Base-by-base conservation (phyloP, 108 stramenopile genomes). In the Cyclotella atomus region DNA sequence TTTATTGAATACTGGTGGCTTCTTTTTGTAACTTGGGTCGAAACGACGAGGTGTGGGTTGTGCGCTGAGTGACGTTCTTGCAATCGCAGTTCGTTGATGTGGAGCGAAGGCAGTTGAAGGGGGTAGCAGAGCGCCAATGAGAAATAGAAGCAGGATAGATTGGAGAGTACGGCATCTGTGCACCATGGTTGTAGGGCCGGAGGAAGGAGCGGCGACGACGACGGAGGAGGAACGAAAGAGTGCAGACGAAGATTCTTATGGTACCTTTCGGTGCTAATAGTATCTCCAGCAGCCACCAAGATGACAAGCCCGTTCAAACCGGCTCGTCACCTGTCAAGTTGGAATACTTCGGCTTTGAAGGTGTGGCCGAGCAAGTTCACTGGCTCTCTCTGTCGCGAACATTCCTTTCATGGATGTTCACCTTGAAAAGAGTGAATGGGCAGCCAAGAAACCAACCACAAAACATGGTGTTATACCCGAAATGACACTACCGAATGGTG, bases 291-390 rank as follows among this genome's bases (percentile, higher is more conserved):
- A n/a, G n/a, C n/a, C n/a, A n/a, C n/a, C n/a, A n/a, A n/a, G n/a
- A n/a, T n/a, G n/a, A n/a, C n/a, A n/a, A n/a, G n/a, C n/a, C n/a
- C n/a, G n/a, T n/a, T n/a, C n/a, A n/a, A n/a, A 56, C 54, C 59
- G 74, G 74, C 45, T 32, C 45, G 24, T 35, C 65, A 30, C 65
- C 43, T 1, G 73, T 87, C 65, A 82, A 84, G 38, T 68, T 91
- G n/a, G 75, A 84, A 16, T 92, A 92, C 83, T 92, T 92, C 28
- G 76, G 75, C 45, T 86, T 92, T 74, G 85, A 87, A 64, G 91
- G 88, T 29, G 81, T 64, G 3, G 91, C 85, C 28, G 91, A 92
- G 49, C 81, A 69, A 38, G 71, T 88, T 16, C 84, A 86, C 66
- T 90, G 12, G 85, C 86, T 0, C 61, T 89, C 30, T 41, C 72